Conservation (phyloP, 2,329 filamentous ascomycete species). For the Penicillium decumbens region DNA sequence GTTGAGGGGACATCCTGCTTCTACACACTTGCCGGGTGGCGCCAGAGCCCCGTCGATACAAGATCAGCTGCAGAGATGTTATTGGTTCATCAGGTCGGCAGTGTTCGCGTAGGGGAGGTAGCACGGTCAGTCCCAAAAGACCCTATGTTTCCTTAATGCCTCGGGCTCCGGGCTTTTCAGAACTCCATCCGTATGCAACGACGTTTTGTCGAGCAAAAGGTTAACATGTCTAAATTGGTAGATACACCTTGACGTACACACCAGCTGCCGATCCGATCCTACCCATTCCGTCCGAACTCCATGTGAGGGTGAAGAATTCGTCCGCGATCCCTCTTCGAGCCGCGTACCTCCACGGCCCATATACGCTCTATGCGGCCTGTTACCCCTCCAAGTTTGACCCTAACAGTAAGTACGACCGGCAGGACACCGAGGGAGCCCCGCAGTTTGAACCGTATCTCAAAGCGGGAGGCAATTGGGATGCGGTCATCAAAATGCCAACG, state of each 20-base stretch:
- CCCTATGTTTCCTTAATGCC: neutral
- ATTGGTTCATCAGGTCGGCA: constrained; percentile 83
- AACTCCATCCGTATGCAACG: neutral
- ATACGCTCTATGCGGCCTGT: constrained; percentile 80
- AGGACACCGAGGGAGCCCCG: constrained; percentile 68
- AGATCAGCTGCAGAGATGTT: constrained; percentile 59
- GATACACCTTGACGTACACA: constrained; percentile 83
- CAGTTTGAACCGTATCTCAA: constrained; percentile 97
- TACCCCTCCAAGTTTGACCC: constrained; percentile 81
- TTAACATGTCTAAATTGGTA: constrained; percentile 25
- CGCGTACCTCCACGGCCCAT: constrained; percentile 93
- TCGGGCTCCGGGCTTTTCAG: neutral
- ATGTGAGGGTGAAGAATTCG: constrained; percentile 87
- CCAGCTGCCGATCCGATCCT: constrained; percentile 84
- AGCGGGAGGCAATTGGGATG: constrained; percentile 81
- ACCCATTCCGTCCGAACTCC: constrained; percentile 73
- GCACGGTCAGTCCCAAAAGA: constrained; percentile 59
- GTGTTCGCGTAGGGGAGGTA: constrained; percentile 89
- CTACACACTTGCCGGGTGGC: constrained; percentile 36
- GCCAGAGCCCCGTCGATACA: constrained; percentile 20
- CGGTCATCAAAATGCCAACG: constrained; percentile 74
- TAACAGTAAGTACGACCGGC: constrained; percentile 68
- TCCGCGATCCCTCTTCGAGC: constrained; percentile 85
- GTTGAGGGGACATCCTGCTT: constrained; percentile 26
- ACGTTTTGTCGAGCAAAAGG: neutral